Base-by-base conservation (phyloP, 1,139 yeast species). In the Maudiozyma humilis region DNA sequence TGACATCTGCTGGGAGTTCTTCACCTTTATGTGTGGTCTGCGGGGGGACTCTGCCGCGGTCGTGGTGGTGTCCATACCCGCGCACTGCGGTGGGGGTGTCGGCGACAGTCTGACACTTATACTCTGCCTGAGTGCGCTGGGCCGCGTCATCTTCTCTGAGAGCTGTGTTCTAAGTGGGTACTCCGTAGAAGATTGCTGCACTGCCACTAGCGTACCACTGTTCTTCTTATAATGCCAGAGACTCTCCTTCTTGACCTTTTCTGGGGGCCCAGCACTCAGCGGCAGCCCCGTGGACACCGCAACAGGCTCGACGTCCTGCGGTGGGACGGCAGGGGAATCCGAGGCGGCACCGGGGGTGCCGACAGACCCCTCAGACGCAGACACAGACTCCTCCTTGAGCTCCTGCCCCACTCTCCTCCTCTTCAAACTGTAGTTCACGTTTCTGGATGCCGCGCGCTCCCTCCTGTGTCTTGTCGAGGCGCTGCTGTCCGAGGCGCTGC, bases 201-300 rank as follows among this genome's bases (percentile, higher is more conserved):
- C 27, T 23, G 27, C 8, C 6, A 6, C 27, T 6, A 10, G 8
- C 27, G 27, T 23, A 6, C 6, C 27, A 23, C 27, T 23, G 10
- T 23, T 23, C 27, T 23, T 6, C 27, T 42, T 57, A 44, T 51
- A 54, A 37, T 50, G 54, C 64, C 63, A 58, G 25, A 55, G 43
- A 18, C 55, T 48, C 30, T 59, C 63, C 36, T 47, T 56, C 44
- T 58, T 60, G 12, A 57, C 50, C 45, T 55, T 59, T 38, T 59
- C 63, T 29, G 60, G 50, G 4, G 64, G 64, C 3, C 52, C 55
- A 33, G 49, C 51, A 34, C 54, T 48, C 19, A 61, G 49, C 7
- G 64, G 60, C 25, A 56, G 33, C 6, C 65, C 64, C 3, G 64
- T 61, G 18, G 62, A 57, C 4, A 56, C 60, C 45, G 55, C 59